These are phyloP conservation scores for Talaromyces stipitatus DNA, from an alignment of 495 filamentous ascomycete species.

Conservation along the genomic window DNA sequence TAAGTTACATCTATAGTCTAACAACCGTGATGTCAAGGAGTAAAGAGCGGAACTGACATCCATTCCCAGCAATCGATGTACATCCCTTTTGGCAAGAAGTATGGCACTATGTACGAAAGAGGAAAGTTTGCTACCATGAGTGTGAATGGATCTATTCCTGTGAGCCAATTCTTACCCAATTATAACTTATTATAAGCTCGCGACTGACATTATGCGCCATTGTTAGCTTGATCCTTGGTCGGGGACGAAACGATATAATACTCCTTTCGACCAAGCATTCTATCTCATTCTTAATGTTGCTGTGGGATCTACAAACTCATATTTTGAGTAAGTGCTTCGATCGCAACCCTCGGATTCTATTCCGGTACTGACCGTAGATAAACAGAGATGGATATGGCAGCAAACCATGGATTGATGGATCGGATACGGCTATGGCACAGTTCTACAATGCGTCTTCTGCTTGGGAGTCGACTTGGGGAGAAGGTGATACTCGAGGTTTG, in stretches of 20 bases:
- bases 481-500: conserved; percentile 49
- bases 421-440: conserved; percentile 55
- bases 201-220: neutral
- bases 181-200: neutral
- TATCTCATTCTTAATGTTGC: conserved; percentile 75
- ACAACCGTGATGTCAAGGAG: neutral
- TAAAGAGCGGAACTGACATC: conserved; percentile 21
- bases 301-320: conserved; percentile 75
- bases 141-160: conserved; percentile 57
- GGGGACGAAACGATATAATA: conserved; percentile 42
- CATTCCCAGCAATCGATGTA: conserved; percentile 67
- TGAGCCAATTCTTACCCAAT: neutral
- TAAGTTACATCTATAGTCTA: neutral
- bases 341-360: neutral
- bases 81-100: conserved; percentile 50
- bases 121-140: conserved; percentile 63
- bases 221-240: conserved; percentile 52
- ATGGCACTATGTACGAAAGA: conserved; percentile 60
- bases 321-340: conserved; percentile 46
- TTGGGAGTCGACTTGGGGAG: conserved; percentile 67
- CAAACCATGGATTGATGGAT: conserved; percentile 73
- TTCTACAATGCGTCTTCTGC: conserved; percentile 61
- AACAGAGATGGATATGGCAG: conserved; percentile 44
- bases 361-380: neutral
- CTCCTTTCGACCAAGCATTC: conserved; percentile 74